phyloP scores from a whole-genome alignment of 2,329 filamentous ascomycete species.

The Byssochlamys sp. region DNA sequence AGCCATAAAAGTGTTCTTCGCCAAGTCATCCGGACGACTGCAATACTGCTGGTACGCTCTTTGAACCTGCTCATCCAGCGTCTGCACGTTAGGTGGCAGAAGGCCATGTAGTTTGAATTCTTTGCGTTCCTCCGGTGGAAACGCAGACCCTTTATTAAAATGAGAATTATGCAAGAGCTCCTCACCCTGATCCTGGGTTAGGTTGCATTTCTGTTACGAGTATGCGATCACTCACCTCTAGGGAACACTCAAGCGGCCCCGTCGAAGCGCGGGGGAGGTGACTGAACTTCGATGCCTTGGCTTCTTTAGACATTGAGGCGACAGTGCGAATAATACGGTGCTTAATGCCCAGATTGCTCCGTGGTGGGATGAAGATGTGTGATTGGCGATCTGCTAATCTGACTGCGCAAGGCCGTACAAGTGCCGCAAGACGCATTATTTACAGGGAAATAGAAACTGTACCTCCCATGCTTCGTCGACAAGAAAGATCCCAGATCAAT shows the following conservation, averaged over 20 bases:
- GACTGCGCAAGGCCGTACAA: neutral
- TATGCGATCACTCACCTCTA: conserved; percentile 12
- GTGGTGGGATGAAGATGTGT: neutral
- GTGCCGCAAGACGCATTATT: neutral
- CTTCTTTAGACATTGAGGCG: neutral
- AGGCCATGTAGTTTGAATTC: conserved; percentile 64
- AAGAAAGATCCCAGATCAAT: neutral
- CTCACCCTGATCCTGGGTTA: conserved; percentile 28
- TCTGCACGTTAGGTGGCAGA: conserved; percentile 62
- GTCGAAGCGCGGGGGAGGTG: conserved; percentile 22
- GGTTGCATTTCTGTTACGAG: neutral
- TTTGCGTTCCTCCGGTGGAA: conserved; percentile 57
- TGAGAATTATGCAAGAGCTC: conserved; percentile 55
- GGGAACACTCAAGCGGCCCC: conserved; percentile 21
- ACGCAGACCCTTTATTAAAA: conserved; percentile 78
- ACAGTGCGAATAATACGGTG: neutral
- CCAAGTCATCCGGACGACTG: conserved; percentile 52
- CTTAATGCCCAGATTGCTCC: neutral
- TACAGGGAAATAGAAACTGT: neutral
- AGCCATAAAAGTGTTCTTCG: conserved; percentile 81
- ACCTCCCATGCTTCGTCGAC: neutral
- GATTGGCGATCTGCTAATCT: neutral
- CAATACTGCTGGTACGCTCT: conserved; percentile 74
- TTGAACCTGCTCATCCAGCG: conserved; percentile 63
- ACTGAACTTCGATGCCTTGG: conserved; percentile 16